Evolutionary conservation across 345 rosid species (phyloP).

Genomic region (Toxicodendron radicans): DNA sequence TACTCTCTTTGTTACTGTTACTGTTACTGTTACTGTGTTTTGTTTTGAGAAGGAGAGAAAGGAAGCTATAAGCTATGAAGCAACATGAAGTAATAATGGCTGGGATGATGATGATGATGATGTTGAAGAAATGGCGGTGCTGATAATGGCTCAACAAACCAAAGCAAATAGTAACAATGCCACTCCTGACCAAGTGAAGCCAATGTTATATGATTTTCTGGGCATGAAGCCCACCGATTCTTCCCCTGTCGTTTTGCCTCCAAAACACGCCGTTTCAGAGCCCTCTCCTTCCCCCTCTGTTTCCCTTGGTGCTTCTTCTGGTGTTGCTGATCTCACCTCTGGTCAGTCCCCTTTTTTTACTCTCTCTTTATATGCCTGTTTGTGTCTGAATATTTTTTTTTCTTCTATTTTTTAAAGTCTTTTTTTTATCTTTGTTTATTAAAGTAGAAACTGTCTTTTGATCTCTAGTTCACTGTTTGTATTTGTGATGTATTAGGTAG

Average conservation of each 20-base stretch:
- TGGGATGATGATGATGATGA: slow-evolving; percentile 26
- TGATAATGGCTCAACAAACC: slow-evolving; percentile 45
- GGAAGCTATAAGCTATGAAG: slow-evolving; percentile 25
- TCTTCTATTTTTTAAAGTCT: not conserved
- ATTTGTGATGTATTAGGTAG: slow-evolving; percentile 3
- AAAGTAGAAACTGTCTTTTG: not conserved
- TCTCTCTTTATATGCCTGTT: not conserved
- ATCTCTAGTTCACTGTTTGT: not conserved
- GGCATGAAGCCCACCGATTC: slow-evolving; percentile 52
- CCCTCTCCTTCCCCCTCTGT: slow-evolving; percentile 50
- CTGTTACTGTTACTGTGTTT: not conserved
- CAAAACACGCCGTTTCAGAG: slow-evolving; percentile 35
- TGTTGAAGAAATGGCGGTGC: slow-evolving; percentile 54
- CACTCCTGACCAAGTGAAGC: slow-evolving; percentile 28
- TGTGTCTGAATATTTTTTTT: not conserved
- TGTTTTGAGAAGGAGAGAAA: not conserved
- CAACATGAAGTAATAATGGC: slow-evolving; percentile 27
- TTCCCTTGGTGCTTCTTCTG: slow-evolving; percentile 52
- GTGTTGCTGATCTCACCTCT: slow-evolving; percentile 78
- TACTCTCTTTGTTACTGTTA: slow-evolving; percentile 22
- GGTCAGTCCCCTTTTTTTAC: slow-evolving; percentile 32
- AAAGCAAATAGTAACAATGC: slow-evolving; percentile 25
- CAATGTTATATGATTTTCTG: slow-evolving; percentile 87
- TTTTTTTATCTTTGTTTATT: slow-evolving; percentile 6
- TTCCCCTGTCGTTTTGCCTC: slow-evolving; percentile 38